Evolutionary conservation across 2,329 filamentous ascomycete genomes (phyloP), one percentile per base, ranked within the genome.

Genomic region (Aspergillus pseudonomiae): DNA sequence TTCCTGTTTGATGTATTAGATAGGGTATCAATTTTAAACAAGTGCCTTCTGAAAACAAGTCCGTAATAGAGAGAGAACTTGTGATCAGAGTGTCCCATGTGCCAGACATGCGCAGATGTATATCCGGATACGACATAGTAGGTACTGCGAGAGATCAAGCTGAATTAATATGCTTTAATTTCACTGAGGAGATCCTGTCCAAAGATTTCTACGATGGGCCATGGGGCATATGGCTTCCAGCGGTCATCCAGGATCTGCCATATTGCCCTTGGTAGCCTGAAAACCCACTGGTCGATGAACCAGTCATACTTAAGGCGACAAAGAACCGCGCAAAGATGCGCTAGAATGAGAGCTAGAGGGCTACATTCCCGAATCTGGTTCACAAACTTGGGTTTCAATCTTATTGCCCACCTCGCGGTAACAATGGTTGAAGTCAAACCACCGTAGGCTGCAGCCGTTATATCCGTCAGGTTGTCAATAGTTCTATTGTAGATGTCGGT

Each of bases 251-350:
- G 52, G 19, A 72, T 63, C 39, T 67, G 62, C 74, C 75, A 77
- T 26, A 91, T 82, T 24, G 89, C 89, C 73, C 87, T 85, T 9
- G 91, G 86, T 69, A 91, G 88, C 61, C 87, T 84, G 19, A 85
- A 83, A 21, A 88, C 84, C 70, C 90, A 88, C 46, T 89, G 89
- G 41, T 87, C 83, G 11, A 91, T 78, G 86, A 89, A 92, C 90
- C 90, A 92, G 6, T 71, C 71, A 34, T 89, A 79, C 32, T 81
- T 75, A 64, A 89, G 83, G 65, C 87, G 81, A 45, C 83, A 82
- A 67, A 88, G 86, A 24, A 91, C 79, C 57, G 81, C 28, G 88
- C 81, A 69, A 88, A 87, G 67, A 88, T 86, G 72, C 82, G 90
- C 48, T 83, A 86, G 48, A 85, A 86, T 28, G 21, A 89, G 68